Evolutionary conservation across 2,329 filamentous ascomycete genomes (phyloP).

Genomic region (Shiraia bambusicola): DNA sequence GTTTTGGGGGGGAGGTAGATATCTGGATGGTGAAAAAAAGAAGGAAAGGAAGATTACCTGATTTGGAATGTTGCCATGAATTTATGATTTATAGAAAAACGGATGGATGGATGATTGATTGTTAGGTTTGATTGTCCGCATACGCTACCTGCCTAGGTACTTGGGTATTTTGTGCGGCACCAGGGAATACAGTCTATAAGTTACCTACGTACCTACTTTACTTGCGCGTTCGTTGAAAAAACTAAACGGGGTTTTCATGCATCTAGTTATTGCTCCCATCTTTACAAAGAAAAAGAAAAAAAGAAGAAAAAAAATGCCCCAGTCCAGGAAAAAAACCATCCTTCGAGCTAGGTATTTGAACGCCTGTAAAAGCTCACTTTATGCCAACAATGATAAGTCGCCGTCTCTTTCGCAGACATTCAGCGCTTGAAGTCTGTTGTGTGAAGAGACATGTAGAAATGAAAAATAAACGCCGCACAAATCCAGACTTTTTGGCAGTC

Average conservation of each 20-base stretch:
- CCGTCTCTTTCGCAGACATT: conserved; percentile 6
- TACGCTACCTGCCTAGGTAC: too few species aligned
- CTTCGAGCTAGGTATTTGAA: too few species aligned
- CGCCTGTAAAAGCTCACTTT: background rate
- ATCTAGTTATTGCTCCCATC: too few species aligned
- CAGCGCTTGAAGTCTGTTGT: conserved; percentile 9
- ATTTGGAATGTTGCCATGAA: conserved; percentile 1
- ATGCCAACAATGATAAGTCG: conserved; percentile 2
- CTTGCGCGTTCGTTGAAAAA: too few species aligned
- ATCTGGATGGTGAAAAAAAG: too few species aligned
- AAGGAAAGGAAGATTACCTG: background rate
- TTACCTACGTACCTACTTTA: too few species aligned
- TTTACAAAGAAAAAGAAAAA: too few species aligned
- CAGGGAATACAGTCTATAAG: too few species aligned
- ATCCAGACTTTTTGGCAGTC: conserved; percentile 4
- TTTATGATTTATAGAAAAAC: background rate
- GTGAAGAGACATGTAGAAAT: conserved; percentile 1
- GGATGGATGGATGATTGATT: background rate
- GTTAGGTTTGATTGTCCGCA: background rate
- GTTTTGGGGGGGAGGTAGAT: conserved; percentile 10
- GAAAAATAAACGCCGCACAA: conserved; percentile 2
- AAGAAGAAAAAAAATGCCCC: too few species aligned
- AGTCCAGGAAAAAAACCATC: too few species aligned
- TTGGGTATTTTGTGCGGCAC: too few species aligned
- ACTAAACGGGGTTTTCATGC: too few species aligned